Conservation (phyloP, 768 basidiomycete species). For the Roridomyces roridus region DNA sequence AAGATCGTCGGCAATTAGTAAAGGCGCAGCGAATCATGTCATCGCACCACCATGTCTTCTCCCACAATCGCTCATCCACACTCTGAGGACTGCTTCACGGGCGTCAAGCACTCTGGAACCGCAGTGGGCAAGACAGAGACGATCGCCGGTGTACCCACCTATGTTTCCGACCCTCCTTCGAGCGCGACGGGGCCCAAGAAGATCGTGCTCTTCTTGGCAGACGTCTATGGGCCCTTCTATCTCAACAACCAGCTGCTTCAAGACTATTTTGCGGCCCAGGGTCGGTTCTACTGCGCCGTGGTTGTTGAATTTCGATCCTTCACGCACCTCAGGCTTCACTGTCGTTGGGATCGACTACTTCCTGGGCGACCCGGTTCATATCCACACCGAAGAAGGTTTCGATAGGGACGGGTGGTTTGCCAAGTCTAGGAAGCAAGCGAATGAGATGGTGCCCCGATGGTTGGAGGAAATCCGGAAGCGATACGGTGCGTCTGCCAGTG, state of each 20-base stretch:
- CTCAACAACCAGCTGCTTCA: slow-evolving; percentile 65
- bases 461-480: slow-evolving; percentile 52
- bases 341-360: slow-evolving; percentile 71
- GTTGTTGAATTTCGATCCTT: no score
- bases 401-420: slow-evolving; percentile 50
- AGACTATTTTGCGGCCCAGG: slow-evolving; percentile 67
- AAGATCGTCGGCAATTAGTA: no score
- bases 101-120: slow-evolving; percentile 57
- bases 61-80: slow-evolving; percentile 48
- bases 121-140: slow-evolving; percentile 47
- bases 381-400: slow-evolving; percentile 43
- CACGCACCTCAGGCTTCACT: slow-evolving; percentile 49
- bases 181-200: slow-evolving; percentile 35
- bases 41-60: slow-evolving; percentile 19
- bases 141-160: slow-evolving; percentile 55
- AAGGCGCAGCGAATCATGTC: no score
- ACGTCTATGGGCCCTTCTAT: slow-evolving; percentile 65
- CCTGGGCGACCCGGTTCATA: slow-evolving; percentile 59
- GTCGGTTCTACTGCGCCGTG: slow-evolving; percentile 45
- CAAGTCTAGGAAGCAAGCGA: slow-evolving; percentile 41
- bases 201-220: slow-evolving; percentile 63
- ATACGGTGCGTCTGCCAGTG: slow-evolving; percentile 46
- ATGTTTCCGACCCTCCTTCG: slow-evolving; percentile 54
- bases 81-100: slow-evolving; percentile 59
- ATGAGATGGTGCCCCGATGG: slow-evolving; percentile 54